A percentile compares a stretch with the other conserved stretches of the same genome.
Conservation (phyloP, 306 rosid genomes). For the Castanea crenata region DNA sequence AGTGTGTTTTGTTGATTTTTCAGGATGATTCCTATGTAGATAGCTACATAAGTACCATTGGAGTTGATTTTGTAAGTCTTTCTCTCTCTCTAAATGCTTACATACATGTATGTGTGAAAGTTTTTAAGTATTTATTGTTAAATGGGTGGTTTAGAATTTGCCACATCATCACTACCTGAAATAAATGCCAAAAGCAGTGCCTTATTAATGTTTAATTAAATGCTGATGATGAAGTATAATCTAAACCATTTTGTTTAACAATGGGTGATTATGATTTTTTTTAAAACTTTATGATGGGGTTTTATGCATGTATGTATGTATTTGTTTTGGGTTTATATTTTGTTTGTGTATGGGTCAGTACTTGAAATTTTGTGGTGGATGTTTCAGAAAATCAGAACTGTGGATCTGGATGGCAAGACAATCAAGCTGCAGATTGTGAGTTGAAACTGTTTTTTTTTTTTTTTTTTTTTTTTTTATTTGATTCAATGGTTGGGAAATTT, state of each 20-base stretch:
- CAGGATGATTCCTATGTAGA: constrained; percentile 96
- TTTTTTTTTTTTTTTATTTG: no score
- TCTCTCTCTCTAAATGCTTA: not conserved
- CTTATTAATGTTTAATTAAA: no score
- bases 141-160: no score
- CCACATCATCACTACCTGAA: no score
- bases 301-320: not conserved
- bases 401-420: constrained; percentile 85
- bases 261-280: no score
- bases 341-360: not conserved
- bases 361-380: not conserved
- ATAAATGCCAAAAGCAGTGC: no score
- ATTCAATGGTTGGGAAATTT: not conserved
- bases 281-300: no score
- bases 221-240: no score
- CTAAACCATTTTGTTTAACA: no score
- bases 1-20: not conserved
- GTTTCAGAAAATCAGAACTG: constrained; percentile 91
- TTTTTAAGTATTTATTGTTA: no score
- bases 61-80: constrained; percentile 84
- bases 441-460: not conserved
- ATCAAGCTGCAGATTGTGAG: constrained; percentile 96
- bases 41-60: constrained; percentile 94
- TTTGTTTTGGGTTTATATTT: no score
- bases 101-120: not conserved